A percentile compares a stretch with the other conserved stretches of the same genome.
These are phyloP conservation scores for Sugiyamaella xylanicola DNA, from an alignment of 1,139 yeast genomes.

Conservation along the genomic window DNA sequence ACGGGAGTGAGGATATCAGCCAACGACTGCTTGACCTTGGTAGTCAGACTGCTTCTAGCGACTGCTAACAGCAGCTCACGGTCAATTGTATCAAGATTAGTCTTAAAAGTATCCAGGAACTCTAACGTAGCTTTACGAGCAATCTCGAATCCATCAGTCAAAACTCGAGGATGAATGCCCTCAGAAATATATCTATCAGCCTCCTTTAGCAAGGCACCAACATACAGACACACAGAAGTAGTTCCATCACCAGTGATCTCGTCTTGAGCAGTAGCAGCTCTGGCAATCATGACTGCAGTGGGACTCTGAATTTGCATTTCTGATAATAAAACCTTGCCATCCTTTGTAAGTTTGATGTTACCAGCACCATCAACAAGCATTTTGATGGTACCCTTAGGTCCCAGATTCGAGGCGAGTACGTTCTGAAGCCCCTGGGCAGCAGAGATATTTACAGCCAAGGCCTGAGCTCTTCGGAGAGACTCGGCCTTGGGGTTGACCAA, in stretches of 20 bases:
- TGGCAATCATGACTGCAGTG: conserved; percentile 97
- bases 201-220: conserved; percentile 92
- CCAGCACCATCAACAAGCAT: conserved; percentile 98
- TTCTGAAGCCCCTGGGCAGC: conserved; percentile 97
- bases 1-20: conserved; percentile 86
- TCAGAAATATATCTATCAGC: conserved; percentile 90
- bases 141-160: conserved; percentile 91
- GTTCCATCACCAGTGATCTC: conserved; percentile 99
- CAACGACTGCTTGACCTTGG: conserved; percentile 78
- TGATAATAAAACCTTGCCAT: conserved; percentile 88
- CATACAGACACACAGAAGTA: conserved; percentile 92
- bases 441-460: conserved; percentile 88
- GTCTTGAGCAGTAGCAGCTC: conserved; percentile 98
- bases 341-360: conserved; percentile 90
- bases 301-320: conserved; percentile 99
- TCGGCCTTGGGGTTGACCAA: conserved; percentile 96
- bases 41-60: conserved; percentile 83
- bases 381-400: conserved; percentile 96
- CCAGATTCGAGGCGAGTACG: conserved; percentile 86
- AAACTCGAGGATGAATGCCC: conserved; percentile 93
- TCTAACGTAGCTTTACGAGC: conserved; percentile 78
- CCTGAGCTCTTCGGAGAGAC: conserved; percentile 90
- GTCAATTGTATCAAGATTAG: conserved; percentile 52
- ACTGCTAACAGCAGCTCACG: conserved; percentile 89
- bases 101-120: conserved; percentile 64